phyloP scores from a whole-genome alignment of 1,284 basidiomycete species.

The Cryptococcus floricola region DNA sequence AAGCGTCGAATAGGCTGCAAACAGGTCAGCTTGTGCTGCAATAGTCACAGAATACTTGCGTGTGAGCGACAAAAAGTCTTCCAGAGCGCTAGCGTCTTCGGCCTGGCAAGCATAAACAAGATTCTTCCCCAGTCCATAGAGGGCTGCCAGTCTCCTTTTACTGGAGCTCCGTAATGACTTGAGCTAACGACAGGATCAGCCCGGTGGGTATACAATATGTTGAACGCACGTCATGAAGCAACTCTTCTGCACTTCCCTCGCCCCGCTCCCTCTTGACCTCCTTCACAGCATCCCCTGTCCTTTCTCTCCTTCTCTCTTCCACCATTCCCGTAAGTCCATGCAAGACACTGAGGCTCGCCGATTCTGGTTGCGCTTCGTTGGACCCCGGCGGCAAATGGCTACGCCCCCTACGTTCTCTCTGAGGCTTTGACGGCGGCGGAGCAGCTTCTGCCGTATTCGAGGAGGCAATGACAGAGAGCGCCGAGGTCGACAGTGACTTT shows the following conservation, averaged over 20 bases:
- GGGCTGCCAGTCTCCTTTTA: conserved; percentile 22
- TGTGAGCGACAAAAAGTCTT: conserved; percentile 1
- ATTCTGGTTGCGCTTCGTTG: conserved; percentile 1
- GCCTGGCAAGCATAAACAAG: conserved; percentile 11
- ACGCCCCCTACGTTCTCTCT: neutral
- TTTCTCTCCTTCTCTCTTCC: neutral
- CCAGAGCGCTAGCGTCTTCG: neutral
- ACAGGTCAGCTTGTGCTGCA: neutral
- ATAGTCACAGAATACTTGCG: neutral
- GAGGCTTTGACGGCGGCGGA: neutral
- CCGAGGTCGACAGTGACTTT: conserved; percentile 40
- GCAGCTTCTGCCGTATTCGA: neutral
- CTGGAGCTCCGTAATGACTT: conserved; percentile 27
- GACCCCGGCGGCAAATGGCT: conserved; percentile 1
- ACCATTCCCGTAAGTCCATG: neutral
- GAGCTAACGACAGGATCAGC: conserved; percentile 13
- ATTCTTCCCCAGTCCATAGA: conserved; percentile 21
- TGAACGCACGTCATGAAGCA: conserved; percentile 31
- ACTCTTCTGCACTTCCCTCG: conserved; percentile 17
- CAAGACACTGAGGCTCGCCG: neutral
- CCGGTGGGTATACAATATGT: conserved; percentile 1
- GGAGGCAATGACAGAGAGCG: conserved; percentile 22
- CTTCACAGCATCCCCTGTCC: neutral
- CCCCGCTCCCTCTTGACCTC: conserved; percentile 1
- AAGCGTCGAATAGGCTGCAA: conserved; percentile 29